phyloP scores from a whole-genome alignment of 106 monocot genomes.

The Dendrobium officinale region DNA sequence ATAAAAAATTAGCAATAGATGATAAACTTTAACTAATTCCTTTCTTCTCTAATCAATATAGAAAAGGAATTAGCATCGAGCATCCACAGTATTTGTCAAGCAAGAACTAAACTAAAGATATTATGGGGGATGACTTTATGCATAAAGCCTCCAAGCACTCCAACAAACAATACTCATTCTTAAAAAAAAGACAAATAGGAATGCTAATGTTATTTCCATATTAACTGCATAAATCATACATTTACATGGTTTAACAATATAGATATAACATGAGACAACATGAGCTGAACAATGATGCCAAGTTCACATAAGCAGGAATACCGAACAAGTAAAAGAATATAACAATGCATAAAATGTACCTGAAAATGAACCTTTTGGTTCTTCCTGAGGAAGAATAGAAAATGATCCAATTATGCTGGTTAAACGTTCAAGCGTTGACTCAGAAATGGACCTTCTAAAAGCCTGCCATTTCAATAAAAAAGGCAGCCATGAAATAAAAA shows the following conservation, averaged over 20 bases:
- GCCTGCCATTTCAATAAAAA: slow-evolving; percentile 22
- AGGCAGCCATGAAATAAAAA: slow-evolving; percentile 7
- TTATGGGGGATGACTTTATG: not conserved
- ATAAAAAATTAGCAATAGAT: not conserved
- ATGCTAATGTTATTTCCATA: not conserved
- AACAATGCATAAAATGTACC: not conserved
- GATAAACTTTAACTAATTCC: not conserved
- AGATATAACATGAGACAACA: not conserved
- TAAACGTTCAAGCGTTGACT: slow-evolving; percentile 58
- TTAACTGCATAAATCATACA: not conserved
- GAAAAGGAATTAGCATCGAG: not conserved
- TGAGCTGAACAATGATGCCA: not conserved
- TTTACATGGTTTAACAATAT: not conserved
- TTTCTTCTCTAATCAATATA: not conserved
- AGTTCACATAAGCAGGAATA: not conserved
- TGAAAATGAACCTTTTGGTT: slow-evolving; percentile 38
- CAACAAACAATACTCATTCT: not conserved
- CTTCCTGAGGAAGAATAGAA: slow-evolving; percentile 51
- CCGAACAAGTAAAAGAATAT: not conserved
- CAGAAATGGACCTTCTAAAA: slow-evolving; percentile 64
- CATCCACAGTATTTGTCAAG: not conserved
- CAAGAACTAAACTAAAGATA: not conserved
- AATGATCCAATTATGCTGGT: slow-evolving; percentile 62
- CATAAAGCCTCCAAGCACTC: not conserved
- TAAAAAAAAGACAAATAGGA: not conserved